A percentile compares a stretch with the other conserved stretches of the same genome.
Conservation (phyloP, 768 basidiomycete genomes). For the Leccinum arenicola region DNA sequence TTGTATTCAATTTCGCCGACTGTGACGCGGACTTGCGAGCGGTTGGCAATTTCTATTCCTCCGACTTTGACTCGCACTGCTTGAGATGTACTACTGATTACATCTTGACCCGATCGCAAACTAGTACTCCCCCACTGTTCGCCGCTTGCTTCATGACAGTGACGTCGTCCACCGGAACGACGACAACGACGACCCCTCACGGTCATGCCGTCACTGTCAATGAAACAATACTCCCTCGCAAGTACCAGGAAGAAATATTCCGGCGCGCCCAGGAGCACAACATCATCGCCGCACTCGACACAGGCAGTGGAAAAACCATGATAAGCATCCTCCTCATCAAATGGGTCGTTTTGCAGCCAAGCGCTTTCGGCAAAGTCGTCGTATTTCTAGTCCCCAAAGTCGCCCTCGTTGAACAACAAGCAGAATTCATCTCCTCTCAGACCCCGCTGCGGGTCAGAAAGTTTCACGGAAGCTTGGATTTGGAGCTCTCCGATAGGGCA, state of each 20-base stretch:
- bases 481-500: constrained; percentile 63
- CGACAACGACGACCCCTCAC: constrained; percentile 22
- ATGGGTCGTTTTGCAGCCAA: constrained; percentile 59
- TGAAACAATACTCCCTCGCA: constrained; percentile 44
- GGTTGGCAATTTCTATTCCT: constrained; percentile 9
- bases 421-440: constrained; percentile 58
- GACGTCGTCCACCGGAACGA: constrained; percentile 19
- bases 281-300: constrained; percentile 58
- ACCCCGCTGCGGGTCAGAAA: constrained; percentile 66
- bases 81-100: constrained; percentile 25
- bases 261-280: constrained; percentile 47
- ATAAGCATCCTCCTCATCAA: constrained; percentile 67
- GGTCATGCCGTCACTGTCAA: constrained; percentile 29
- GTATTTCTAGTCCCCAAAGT: constrained; percentile 87
- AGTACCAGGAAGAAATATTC: constrained; percentile 58
- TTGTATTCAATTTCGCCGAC: constrained; percentile 23
- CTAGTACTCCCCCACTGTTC: constrained; percentile 8
- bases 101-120: constrained; percentile 8
- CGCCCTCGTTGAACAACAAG: constrained; percentile 81
- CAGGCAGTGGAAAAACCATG: constrained; percentile 60
- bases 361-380: constrained; percentile 53
- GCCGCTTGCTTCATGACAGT: constrained; percentile 24
- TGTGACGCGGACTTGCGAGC: constrained; percentile 27
- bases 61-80: not conserved
- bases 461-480: constrained; percentile 68